Evolutionary conservation across 2,329 filamentous ascomycete genomes (phyloP).

Genomic region (Parastagonospora nodorum): DNA sequence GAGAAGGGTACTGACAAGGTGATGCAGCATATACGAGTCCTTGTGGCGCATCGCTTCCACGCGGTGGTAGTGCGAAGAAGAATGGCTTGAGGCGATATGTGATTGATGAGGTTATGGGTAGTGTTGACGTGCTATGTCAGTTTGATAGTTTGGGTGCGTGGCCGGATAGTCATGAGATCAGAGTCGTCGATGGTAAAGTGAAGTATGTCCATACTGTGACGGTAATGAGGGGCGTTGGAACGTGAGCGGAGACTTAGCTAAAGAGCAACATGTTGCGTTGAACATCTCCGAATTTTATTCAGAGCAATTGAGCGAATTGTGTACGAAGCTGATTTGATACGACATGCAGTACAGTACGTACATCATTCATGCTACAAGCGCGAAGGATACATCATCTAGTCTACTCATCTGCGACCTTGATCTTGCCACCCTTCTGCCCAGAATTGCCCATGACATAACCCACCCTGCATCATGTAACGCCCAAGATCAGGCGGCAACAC

Average conservation of each 20-base stretch:
- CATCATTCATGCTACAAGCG: no score
- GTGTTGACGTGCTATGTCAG: slow-evolving; percentile 36
- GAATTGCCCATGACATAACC: no score
- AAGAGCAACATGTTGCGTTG: no score
- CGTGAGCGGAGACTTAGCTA: background rate
- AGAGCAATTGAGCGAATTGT: no score
- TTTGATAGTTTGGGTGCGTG: slow-evolving; percentile 35
- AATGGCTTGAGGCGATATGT: slow-evolving; percentile 39
- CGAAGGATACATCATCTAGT: no score
- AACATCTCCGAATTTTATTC: no score
- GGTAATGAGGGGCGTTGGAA: slow-evolving; percentile 18
- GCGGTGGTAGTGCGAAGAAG: slow-evolving; percentile 29
- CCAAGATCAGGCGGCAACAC: no score
- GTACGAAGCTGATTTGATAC: no score
- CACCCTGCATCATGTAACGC: no score
- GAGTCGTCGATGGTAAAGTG: slow-evolving; percentile 32
- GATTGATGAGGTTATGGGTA: slow-evolving; percentile 34
- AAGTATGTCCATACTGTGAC: slow-evolving; percentile 42
- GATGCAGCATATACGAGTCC: slow-evolving; percentile 23
- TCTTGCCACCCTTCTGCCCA: no score
- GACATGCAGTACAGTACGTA: no score
- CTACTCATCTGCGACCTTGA: no score
- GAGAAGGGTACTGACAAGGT: background rate
- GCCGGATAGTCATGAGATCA: slow-evolving; percentile 38
- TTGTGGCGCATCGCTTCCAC: slow-evolving; percentile 28